Conservation (phyloP, 2,329 filamentous ascomycete genomes). For the Stachybotrys chartarum region DNA sequence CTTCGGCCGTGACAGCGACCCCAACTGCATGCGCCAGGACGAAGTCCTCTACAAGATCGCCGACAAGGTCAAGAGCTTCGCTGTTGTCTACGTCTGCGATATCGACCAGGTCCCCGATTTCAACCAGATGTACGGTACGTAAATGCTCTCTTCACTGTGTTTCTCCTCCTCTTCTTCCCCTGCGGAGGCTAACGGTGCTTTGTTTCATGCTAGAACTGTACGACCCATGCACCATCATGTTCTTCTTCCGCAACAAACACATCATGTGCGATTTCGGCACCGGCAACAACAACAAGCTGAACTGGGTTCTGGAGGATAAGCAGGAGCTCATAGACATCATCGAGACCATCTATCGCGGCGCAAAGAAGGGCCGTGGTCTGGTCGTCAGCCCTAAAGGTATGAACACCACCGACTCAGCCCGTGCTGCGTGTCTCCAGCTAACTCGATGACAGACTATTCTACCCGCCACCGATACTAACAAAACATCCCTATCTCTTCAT, state of each 20-base stretch:
- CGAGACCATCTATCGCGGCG: constrained; percentile 96
- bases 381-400: constrained; percentile 84
- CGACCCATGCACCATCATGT: constrained; percentile 93
- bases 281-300: constrained; percentile 97
- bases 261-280: constrained; percentile 99
- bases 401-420: neutral
- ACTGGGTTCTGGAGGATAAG: constrained; percentile 92
- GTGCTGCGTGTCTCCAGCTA: neutral
- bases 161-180: no score
- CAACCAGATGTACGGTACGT: constrained; percentile 80
- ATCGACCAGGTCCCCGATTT: constrained; percentile 87
- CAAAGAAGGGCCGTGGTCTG: constrained; percentile 93
- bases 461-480: constrained; percentile 28
- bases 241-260: constrained; percentile 95
- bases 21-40: constrained; percentile 68
- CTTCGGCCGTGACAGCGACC: constrained; percentile 81
- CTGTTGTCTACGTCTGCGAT: constrained; percentile 89
- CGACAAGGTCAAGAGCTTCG: constrained; percentile 88
- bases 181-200: no score
- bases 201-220: constrained; percentile 50
- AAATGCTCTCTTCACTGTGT: neutral
- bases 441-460: constrained; percentile 21
- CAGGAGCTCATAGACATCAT: constrained; percentile 98
- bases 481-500: neutral
- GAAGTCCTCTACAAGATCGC: constrained; percentile 93